phyloP scores from a whole-genome alignment of 179 eudicot species.

The Sideroxylon spinosum region DNA sequence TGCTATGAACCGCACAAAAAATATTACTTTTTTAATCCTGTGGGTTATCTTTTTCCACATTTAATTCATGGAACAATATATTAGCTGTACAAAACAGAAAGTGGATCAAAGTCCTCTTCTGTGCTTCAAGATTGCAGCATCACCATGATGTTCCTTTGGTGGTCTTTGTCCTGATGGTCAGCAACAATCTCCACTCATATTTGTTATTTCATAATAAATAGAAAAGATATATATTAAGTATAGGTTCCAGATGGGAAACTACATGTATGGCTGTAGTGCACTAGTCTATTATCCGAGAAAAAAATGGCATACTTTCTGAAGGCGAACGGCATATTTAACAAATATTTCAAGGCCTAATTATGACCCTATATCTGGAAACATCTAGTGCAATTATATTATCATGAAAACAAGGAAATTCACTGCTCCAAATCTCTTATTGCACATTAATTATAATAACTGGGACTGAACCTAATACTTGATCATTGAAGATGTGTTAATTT shows the following conservation, averaged over 20 bases:
- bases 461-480: not conserved
- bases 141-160: not conserved
- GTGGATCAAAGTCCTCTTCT: not conserved
- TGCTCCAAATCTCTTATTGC: not conserved
- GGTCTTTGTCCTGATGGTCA: not conserved
- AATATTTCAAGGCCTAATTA: not conserved
- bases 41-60: not conserved
- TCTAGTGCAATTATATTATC: not conserved
- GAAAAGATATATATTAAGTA: not conserved
- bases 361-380: not conserved
- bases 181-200: not conserved
- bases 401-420: not conserved
- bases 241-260: not conserved
- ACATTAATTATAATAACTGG: not conserved
- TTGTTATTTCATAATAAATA: not conserved
- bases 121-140: not conserved
- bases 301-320: not conserved
- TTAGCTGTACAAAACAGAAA: not conserved
- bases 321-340: not conserved
- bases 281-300: not conserved
- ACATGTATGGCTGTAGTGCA: not conserved
- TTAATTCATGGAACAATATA: not conserved
- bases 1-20: not conserved
- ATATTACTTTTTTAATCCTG: not conserved
- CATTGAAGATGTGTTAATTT: not conserved